phyloP scores from a whole-genome alignment of 2,329 filamentous ascomycete genomes.

The Penicillium palitans region DNA sequence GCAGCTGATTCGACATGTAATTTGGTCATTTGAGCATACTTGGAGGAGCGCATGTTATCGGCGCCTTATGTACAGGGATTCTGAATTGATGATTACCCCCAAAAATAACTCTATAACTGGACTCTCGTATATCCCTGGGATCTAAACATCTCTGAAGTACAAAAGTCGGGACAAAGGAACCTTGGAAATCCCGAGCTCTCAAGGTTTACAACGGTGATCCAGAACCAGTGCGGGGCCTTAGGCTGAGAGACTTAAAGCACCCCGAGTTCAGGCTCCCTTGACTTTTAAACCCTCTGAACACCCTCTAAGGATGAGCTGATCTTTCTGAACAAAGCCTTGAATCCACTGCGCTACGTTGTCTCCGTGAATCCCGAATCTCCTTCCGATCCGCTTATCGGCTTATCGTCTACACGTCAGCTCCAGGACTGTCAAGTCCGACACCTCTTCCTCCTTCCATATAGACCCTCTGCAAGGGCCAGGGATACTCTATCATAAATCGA shows the following conservation, averaged over 20 bases:
- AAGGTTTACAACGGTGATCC: background rate
- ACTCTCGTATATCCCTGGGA: background rate
- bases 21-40: constrained; percentile 19
- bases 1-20: constrained; percentile 10
- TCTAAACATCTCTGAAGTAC: background rate
- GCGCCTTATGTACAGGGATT: constrained; percentile 25
- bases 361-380: constrained; percentile 6
- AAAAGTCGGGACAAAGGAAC: background rate
- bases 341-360: background rate
- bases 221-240: constrained; percentile 5
- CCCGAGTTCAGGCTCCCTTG: background rate
- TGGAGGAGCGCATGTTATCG: constrained; percentile 23
- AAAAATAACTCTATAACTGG: background rate
- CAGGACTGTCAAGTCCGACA: background rate
- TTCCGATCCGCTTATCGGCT: constrained; percentile 11
- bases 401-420: constrained; percentile 14
- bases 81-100: constrained; percentile 8
- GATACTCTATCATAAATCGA: background rate
- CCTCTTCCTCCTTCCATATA: background rate
- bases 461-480: background rate
- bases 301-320: background rate
- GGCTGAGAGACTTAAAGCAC: background rate
- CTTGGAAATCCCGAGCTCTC: background rate
- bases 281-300: background rate
- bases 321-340: background rate